Evolutionary conservation across 345 rosid species (phyloP).

Genomic region (Eucalyptus cloeziana): DNA sequence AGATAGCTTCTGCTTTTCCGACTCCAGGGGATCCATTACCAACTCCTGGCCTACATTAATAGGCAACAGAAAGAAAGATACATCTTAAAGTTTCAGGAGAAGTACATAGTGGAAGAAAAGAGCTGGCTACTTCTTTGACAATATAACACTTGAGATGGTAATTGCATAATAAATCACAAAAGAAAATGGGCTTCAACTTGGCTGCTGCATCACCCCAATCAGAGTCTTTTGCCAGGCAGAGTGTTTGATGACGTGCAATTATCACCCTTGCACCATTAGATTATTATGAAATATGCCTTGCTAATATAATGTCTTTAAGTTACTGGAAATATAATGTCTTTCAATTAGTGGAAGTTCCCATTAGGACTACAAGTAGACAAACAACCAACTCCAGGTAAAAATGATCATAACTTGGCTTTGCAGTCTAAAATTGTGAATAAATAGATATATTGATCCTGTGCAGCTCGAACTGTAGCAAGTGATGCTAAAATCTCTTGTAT

Average conservation of each 20-base stretch:
- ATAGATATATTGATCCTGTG: background rate
- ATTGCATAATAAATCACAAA: background rate
- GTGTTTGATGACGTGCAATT: background rate
- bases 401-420: background rate
- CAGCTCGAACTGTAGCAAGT: background rate
- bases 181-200: background rate
- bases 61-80: background rate
- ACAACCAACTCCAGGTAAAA: background rate
- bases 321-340: background rate
- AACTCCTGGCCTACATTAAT: constrained; percentile 53
- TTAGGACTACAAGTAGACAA: background rate
- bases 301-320: background rate
- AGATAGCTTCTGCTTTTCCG: constrained; percentile 61
- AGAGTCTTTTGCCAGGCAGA: background rate
- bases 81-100: background rate
- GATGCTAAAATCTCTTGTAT: background rate
- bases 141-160: background rate
- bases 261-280: background rate
- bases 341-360: background rate
- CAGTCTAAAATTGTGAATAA: background rate
- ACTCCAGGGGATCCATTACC: constrained; percentile 50
- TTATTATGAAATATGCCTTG: background rate
- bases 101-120: background rate
- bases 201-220: background rate
- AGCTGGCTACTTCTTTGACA: background rate